Evolutionary conservation across 2,329 filamentous ascomycete species (phyloP).

Genomic region (Cryphonectria radicalis): DNA sequence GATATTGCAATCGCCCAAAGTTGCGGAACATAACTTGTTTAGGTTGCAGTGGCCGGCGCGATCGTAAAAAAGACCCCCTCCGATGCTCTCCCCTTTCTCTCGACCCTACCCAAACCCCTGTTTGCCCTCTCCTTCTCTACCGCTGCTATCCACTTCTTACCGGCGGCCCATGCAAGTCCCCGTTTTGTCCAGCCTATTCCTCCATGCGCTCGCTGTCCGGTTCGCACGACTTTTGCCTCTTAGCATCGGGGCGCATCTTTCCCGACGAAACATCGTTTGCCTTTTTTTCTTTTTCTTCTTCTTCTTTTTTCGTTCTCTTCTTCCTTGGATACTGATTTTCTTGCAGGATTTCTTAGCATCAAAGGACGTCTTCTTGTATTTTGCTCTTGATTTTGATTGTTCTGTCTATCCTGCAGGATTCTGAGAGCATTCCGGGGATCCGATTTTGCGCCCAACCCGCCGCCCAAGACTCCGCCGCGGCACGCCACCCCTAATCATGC

Average conservation of each 20-base stretch:
- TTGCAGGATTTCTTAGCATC: background rate
- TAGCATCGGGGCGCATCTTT: conserved; percentile 11
- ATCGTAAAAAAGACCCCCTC: background rate
- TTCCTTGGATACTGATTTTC: background rate
- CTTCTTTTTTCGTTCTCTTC: background rate
- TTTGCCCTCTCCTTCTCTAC: conserved; percentile 14
- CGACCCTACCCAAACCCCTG: conserved; percentile 14
- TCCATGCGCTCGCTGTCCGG: conserved; percentile 10
- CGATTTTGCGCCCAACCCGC: background rate
- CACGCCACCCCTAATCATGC: conserved; percentile 20
- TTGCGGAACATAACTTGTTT: conserved; percentile 3
- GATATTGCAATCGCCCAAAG: background rate
- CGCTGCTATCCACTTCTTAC: conserved; percentile 23
- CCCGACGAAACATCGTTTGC: conserved; percentile 7
- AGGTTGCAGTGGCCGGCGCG: conserved; percentile 3
- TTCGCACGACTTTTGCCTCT: conserved; percentile 6
- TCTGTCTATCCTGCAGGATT: background rate
- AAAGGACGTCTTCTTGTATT: background rate
- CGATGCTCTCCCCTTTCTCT: conserved; percentile 15
- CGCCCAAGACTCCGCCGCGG: background rate
- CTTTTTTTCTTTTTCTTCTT: background rate
- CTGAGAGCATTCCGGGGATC: background rate
- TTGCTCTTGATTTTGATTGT: background rate
- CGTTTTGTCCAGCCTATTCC: conserved; percentile 17
- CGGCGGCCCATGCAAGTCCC: conserved; percentile 15